A percentile compares a stretch with the other conserved stretches of the same genome.
Evolutionary conservation across 1,139 yeast species (phyloP).

Genomic region (Yamadazyma sp.): DNA sequence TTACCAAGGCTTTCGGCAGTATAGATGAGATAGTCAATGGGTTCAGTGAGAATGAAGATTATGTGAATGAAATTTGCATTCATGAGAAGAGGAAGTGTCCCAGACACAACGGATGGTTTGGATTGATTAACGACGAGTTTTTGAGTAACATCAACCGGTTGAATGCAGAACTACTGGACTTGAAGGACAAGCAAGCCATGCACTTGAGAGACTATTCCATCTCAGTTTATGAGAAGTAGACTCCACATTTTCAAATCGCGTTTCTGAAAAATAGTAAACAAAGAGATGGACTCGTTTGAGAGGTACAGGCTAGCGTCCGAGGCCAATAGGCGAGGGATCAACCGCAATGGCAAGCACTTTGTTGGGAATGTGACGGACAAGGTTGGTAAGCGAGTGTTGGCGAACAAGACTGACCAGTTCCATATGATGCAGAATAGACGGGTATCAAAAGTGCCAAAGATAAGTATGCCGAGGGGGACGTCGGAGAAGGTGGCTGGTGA

Average conservation of each 20-base stretch:
- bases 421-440: not conserved
- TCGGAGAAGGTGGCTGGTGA: no score
- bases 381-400: not conserved
- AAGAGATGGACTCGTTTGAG: conserved; percentile 11
- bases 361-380: not conserved
- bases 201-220: conserved; percentile 16
- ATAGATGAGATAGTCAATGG: conserved; percentile 19
- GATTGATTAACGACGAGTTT: conserved; percentile 49
- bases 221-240: conserved; percentile 13
- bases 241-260: conserved; percentile 3
- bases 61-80: conserved; percentile 44
- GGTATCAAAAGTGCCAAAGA: no score
- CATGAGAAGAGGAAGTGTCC: conserved; percentile 66
- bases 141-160: conserved; percentile 31
- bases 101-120: conserved; percentile 69
- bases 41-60: conserved; percentile 16
- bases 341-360: not conserved
- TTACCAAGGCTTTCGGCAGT: conserved; percentile 13
- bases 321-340: conserved; percentile 3
- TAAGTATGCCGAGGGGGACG: no score
- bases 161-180: conserved; percentile 8
- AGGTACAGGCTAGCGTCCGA: conserved; percentile 7
- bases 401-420: not conserved
- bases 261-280: conserved; percentile 2
- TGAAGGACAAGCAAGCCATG: conserved; percentile 9